Percentiles rank a stretch among this genome's conserved stretches.
Evolutionary conservation across 2,329 filamentous ascomycete species (phyloP).

Genomic region (Monosporascus sp.): DNA sequence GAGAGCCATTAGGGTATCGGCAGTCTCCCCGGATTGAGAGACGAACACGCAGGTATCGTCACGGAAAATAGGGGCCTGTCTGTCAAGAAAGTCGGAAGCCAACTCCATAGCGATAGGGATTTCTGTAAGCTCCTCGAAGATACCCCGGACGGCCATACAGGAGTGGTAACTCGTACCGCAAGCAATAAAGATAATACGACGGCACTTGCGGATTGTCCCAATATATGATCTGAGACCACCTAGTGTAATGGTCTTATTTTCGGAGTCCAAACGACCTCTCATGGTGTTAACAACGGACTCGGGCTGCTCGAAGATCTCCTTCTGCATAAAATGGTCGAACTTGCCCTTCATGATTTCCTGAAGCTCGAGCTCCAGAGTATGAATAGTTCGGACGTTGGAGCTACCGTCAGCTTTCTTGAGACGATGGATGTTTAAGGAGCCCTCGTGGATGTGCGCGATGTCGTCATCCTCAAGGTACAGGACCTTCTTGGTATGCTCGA

Average conservation of each 20-base stretch:
- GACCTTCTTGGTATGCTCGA: conserved; percentile 99
- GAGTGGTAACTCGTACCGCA: conserved; percentile 98
- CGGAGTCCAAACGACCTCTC: conserved; percentile 92
- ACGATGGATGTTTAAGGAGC: conserved; percentile 97
- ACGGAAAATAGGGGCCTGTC: conserved; percentile 95
- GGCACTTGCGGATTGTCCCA: conserved; percentile 89
- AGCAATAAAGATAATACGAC: conserved; percentile 97
- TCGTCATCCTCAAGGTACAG: conserved; percentile 99
- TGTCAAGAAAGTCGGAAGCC: conserved; percentile 95
- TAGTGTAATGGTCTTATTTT: conserved; percentile 91
- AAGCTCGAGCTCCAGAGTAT: conserved; percentile 96
- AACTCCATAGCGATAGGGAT: conserved; percentile 96
- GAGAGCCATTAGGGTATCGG: conserved; percentile 93
- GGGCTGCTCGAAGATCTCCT: conserved; percentile 99
- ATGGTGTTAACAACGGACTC: conserved; percentile 99
- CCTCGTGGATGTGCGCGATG: conserved; percentile 99
- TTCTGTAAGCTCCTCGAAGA: conserved; percentile 96
- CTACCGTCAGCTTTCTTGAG: conserved; percentile 94
- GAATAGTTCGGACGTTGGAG: conserved; percentile 95
- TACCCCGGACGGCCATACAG: conserved; percentile 97
- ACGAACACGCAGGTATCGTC: conserved; percentile 99
- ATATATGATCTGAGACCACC: conserved; percentile 97
- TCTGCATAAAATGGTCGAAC: conserved; percentile 99
- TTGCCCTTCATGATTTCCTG: conserved; percentile 99
- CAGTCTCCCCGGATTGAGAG: conserved; percentile 97